Base-by-base conservation (phyloP, 768 basidiomycete genomes). In the Pisolithus marmoratus region DNA sequence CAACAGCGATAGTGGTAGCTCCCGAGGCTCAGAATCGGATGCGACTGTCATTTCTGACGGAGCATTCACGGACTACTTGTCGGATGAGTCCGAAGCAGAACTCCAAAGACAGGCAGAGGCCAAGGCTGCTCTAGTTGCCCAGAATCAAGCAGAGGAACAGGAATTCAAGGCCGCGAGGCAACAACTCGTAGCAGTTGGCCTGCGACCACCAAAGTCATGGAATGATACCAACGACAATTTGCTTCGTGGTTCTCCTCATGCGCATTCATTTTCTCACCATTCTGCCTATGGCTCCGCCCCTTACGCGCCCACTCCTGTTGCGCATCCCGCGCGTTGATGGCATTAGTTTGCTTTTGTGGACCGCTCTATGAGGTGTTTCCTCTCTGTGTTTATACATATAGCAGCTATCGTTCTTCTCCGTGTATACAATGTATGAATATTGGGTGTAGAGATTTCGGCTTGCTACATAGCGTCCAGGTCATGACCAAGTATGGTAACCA, bases 71-170 rank as follows among this genome's bases (percentile, higher is more conserved):
- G 90, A 93, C 64, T 93, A 93, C 65, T 70, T 91, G 27, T 91
- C 89, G n/a, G 90, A 91, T 63, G 90, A 93, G 69, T 91, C 89
- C n/a, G 90, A 93, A 61, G 88, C 83, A 24, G 90, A 93, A 64
- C 68, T 93, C 50, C 90, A 93, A 68, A 76, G 87, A 53, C 89
- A 92, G 67, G 90, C 90, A 5, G 90, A 92, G 61, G 82, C 81
- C 20, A 82, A 80, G 55, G 90, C 90, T 4, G 87, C 84, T 5
- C 65, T 87, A 40, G 69, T 87, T 15, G 89, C 87, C n/a, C 85
- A 90, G 70, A 87, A 79, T 54, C 83, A 86, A 59, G 79, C 82
- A 42, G 89, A 91, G 65, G 89, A 91, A 63, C 72, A 78, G 55
- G 89, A 91, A 63, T 91, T 91, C 71, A 85, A 80, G 64, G 83